Evolutionary conservation across 352 stramenopile species (phyloP).

Genomic region (Phytophthora crassamura): DNA sequence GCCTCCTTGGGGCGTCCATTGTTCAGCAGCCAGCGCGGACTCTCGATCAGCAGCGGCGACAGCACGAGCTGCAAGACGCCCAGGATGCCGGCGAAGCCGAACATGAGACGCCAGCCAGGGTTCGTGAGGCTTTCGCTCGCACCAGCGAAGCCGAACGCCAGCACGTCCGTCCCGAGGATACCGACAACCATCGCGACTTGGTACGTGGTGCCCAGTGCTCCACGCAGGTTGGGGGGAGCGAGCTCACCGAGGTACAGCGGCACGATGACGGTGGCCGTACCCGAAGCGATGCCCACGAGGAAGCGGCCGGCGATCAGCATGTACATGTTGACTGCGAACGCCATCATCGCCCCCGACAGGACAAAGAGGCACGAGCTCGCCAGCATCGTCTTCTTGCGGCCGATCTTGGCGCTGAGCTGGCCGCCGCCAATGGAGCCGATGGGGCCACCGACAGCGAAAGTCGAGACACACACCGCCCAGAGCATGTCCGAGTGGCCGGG

Average conservation of each 20-base stretch:
- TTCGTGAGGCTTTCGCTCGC: slow-evolving; percentile 50
- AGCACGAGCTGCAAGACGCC: slow-evolving; percentile 59
- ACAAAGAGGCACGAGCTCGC: slow-evolving; percentile 65
- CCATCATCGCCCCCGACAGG: slow-evolving; percentile 57
- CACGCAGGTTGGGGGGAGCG: slow-evolving; percentile 68
- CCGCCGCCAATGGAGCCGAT: slow-evolving; percentile 62
- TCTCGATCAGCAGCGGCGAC: slow-evolving; percentile 62
- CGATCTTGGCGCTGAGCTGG: slow-evolving; percentile 52
- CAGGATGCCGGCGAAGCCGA: slow-evolving; percentile 68
- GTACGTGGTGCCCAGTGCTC: slow-evolving; percentile 69
- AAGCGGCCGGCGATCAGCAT: slow-evolving; percentile 72
- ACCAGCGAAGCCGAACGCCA: slow-evolving; percentile 67
- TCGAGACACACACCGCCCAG: slow-evolving; percentile 69
- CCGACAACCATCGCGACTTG: slow-evolving; percentile 72
- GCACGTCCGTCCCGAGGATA: slow-evolving; percentile 50
- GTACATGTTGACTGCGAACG: slow-evolving; percentile 70
- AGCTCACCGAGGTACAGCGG: slow-evolving; percentile 77
- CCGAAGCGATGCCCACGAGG: slow-evolving; percentile 68
- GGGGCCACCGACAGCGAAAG: slow-evolving; percentile 66
- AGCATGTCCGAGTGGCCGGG: slow-evolving; percentile 63
- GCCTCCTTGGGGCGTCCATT: slow-evolving; percentile 67
- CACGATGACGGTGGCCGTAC: slow-evolving; percentile 72
- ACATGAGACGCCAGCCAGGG: slow-evolving; percentile 70
- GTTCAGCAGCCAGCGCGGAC: slow-evolving; percentile 70
- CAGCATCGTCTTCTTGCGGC: slow-evolving; percentile 64